Conservation (phyloP, 352 stramenopile species). For the Aphanomyces astaci region DNA sequence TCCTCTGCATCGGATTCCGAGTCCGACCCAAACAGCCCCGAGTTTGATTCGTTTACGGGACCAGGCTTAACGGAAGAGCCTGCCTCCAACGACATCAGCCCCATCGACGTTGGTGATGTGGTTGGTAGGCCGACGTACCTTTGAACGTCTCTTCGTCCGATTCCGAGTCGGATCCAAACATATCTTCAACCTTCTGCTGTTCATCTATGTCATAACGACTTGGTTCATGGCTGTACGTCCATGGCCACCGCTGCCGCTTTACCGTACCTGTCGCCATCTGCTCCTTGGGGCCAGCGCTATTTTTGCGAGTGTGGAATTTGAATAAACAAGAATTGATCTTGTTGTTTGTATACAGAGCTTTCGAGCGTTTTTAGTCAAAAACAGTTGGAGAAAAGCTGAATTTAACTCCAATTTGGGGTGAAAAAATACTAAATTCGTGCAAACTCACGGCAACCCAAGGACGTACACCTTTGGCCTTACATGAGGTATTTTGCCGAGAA, state of each 20-base stretch:
- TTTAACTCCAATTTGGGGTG: not conserved
- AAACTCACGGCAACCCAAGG: too few species aligned
- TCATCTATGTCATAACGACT: not conserved
- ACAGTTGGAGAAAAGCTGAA: not conserved
- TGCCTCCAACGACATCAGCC: not conserved
- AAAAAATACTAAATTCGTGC: too few species aligned
- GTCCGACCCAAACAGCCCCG: constrained; percentile 76
- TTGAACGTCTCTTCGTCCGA: constrained; percentile 19
- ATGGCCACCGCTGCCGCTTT: not conserved
- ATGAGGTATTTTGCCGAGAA: too few species aligned
- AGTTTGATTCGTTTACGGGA: not conserved
- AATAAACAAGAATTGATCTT: constrained; percentile 3
- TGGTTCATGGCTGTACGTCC: not conserved
- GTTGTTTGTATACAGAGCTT: constrained; percentile 6
- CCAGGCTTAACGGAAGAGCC: not conserved
- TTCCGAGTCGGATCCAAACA: constrained; percentile 19
- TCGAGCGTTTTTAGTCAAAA: not conserved
- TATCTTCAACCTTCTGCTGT: constrained; percentile 9
- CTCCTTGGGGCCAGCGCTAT: not conserved
- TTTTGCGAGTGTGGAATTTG: not conserved
- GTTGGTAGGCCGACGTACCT: not conserved
- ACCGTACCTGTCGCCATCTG: not conserved
- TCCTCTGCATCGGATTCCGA: constrained; percentile 77
- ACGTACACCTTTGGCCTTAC: too few species aligned
- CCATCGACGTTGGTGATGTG: not conserved